These are phyloP conservation scores for Boletellus ananiceps DNA, from an alignment of 768 basidiomycete species.

Conservation along the genomic window DNA sequence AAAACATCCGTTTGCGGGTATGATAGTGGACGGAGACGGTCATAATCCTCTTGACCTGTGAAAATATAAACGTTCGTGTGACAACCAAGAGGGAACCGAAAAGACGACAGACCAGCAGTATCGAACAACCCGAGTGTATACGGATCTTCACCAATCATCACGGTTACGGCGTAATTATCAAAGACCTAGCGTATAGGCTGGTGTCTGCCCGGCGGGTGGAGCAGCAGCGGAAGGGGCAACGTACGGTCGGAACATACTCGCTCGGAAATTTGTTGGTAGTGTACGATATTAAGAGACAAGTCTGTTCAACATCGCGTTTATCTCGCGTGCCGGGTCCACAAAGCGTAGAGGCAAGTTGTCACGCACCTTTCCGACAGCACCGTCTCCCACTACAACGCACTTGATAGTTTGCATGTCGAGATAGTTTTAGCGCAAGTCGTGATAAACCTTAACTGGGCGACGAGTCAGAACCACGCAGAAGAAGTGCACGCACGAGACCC, in stretches of 20 bases:
- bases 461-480: constrained; percentile 19
- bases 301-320: constrained; percentile 43
- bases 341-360: neutral
- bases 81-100: neutral
- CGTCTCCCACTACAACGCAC: constrained; percentile 96
- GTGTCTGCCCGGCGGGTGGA: constrained; percentile 14
- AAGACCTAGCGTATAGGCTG: constrained; percentile 57
- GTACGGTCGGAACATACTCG: constrained; percentile 97
- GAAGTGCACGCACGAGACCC: constrained; percentile 20
- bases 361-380: constrained; percentile 95
- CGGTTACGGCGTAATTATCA: constrained; percentile 99
- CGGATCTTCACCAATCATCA: constrained; percentile 99
- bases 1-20: constrained; percentile 99
- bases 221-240: constrained; percentile 28
- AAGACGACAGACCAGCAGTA: constrained; percentile 80
- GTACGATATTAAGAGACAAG: constrained; percentile 94
- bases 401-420: constrained; percentile 89
- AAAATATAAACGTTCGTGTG: constrained; percentile 10
- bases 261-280: constrained; percentile 98
- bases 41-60: constrained; percentile 98
- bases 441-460: constrained; percentile 10
- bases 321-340: neutral
- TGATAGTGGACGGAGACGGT: constrained; percentile 96
- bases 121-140: constrained; percentile 98
- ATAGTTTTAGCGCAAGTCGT: constrained; percentile 15